These are phyloP conservation scores for Byssochlamys sp. DNA, from an alignment of 2,329 filamentous ascomycete genomes.

Conservation along the genomic window DNA sequence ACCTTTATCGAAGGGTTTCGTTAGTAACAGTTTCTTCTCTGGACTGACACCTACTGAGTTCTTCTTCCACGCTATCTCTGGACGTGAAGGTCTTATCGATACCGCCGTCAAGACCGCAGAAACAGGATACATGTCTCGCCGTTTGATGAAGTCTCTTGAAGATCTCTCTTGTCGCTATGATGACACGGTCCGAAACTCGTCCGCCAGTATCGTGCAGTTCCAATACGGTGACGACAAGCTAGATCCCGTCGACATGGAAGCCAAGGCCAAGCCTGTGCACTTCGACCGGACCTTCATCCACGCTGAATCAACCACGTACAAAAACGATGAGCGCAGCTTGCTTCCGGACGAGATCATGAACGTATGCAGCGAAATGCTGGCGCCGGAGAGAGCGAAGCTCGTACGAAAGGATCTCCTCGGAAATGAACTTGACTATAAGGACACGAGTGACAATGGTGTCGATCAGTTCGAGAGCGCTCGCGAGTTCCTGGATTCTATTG, in stretches of 20 bases:
- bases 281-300: constrained; percentile 88
- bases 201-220: constrained; percentile 84
- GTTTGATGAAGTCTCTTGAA: constrained; percentile 94
- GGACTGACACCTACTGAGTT: constrained; percentile 86
- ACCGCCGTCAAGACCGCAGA: constrained; percentile 98
- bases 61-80: constrained; percentile 95
- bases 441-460: constrained; percentile 56
- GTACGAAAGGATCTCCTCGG: constrained; percentile 52
- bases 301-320: constrained; percentile 63
- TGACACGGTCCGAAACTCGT: constrained; percentile 84
- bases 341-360: constrained; percentile 62
- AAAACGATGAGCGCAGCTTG: constrained; percentile 64
- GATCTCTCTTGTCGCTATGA: constrained; percentile 91
- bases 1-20: constrained; percentile 92
- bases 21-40: constrained; percentile 92
- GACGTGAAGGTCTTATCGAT: constrained; percentile 95
- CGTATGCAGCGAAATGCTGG: constrained; percentile 59
- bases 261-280: constrained; percentile 79
- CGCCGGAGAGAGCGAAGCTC: constrained; percentile 57
- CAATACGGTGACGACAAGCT: constrained; percentile 93
- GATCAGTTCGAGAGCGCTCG: constrained; percentile 75
- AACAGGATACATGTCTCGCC: constrained; percentile 96
- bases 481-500: constrained; percentile 69
- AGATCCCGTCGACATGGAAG: constrained; percentile 96
- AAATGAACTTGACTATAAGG: constrained; percentile 58